phyloP scores from a whole-genome alignment of 2,329 filamentous ascomycete species.

The Emergomyces pasteurianus region DNA sequence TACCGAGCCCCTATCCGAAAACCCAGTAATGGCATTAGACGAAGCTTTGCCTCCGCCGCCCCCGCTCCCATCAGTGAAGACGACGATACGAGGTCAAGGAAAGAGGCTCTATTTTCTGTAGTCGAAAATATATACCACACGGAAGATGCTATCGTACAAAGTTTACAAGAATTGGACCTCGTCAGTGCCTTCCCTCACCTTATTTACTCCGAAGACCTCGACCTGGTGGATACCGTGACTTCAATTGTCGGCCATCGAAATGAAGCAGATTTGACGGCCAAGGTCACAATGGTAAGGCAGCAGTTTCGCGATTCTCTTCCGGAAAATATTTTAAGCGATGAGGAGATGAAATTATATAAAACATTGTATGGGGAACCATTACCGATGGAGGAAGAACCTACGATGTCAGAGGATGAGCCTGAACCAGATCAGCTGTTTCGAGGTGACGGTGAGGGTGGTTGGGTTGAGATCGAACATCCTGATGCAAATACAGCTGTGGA shows the following conservation, averaged over 20 bases:
- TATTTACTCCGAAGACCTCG: constrained; percentile 15
- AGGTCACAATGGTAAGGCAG: constrained; percentile 58
- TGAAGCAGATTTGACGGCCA: constrained; percentile 21
- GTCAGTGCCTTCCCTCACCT: constrained; percentile 17
- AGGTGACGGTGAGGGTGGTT: constrained; percentile 26
- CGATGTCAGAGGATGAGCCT: constrained; percentile 18
- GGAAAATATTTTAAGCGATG: constrained; percentile 52
- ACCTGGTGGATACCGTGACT: constrained; percentile 18
- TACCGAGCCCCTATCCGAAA: not conserved
- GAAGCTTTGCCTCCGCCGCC: constrained; percentile 3
- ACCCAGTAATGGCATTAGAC: not conserved
- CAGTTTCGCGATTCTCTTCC: constrained; percentile 68
- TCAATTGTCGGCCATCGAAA: constrained; percentile 22
- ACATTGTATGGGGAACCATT: constrained; percentile 69
- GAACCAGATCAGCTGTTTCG: constrained; percentile 25
- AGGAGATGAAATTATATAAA: constrained; percentile 66
- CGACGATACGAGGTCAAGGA: constrained; percentile 15
- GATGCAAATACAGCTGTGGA: constrained; percentile 22
- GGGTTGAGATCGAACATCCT: constrained; percentile 20
- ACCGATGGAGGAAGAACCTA: constrained; percentile 15
- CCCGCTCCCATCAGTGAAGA: not conserved
- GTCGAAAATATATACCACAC: constrained; percentile 27
- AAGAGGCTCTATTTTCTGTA: constrained; percentile 23
- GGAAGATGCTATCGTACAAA: constrained; percentile 22
- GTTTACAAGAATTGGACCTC: constrained; percentile 25